Conservation (phyloP, 305 asterid genomes). For the Lippia alba region DNA sequence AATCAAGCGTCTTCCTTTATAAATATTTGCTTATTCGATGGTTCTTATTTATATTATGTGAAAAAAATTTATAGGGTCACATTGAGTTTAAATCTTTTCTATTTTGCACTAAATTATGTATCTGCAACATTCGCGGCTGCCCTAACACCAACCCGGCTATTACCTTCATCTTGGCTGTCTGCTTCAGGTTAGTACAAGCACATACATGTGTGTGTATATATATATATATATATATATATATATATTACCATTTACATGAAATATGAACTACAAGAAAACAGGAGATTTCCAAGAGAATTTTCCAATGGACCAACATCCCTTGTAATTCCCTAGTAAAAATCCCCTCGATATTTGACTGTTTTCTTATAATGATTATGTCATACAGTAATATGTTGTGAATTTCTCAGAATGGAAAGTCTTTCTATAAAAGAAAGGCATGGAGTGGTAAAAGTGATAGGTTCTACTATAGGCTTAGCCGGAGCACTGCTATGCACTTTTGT, state of each 20-base stretch:
- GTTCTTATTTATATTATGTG: neutral
- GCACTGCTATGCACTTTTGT: constrained; percentile 47
- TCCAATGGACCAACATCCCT: neutral
- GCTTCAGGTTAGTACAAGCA: constrained; percentile 16
- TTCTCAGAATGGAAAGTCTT: constrained; percentile 36
- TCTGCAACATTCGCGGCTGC: constrained; percentile 37
- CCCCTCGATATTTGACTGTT: too few species aligned
- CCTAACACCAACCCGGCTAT: constrained; percentile 29
- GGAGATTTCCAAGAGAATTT: too few species aligned
- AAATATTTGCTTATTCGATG: neutral
- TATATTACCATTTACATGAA: too few species aligned
- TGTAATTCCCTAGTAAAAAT: too few species aligned
- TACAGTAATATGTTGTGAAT: neutral
- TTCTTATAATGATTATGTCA: too few species aligned
- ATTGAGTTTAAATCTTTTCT: constrained; percentile 41
- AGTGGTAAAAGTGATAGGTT: constrained; percentile 35
- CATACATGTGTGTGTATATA: too few species aligned
- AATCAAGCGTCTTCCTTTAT: too few species aligned
- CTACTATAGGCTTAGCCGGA: constrained; percentile 42
- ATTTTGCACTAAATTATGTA: constrained; percentile 38
- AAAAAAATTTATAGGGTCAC: constrained; percentile 34
- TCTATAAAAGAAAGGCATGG: constrained; percentile 30
- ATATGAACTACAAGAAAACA: too few species aligned
- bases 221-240: too few species aligned
- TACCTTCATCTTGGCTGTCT: constrained; percentile 27